These are phyloP conservation scores for Phytomonas sp. DNA, from an alignment of 208 protist genomes.

Conservation along the genomic window DNA sequence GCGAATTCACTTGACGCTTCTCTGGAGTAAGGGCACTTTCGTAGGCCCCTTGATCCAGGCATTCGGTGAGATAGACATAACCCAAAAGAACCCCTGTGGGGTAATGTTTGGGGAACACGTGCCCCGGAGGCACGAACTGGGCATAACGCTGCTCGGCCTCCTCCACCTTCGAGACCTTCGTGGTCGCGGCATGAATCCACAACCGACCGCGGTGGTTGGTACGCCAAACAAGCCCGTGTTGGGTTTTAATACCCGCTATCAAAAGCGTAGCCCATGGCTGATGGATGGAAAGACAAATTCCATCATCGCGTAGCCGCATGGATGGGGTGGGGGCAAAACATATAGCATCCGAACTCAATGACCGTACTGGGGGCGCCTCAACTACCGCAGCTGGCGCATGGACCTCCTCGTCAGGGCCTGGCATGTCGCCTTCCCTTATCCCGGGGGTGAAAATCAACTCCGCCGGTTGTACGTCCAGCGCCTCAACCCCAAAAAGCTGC, in stretches of 20 bases:
- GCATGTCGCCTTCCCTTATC: constrained; percentile 15
- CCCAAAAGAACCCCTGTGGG: constrained; percentile 84
- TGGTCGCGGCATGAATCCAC: constrained; percentile 86
- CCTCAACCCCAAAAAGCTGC: constrained; percentile 35
- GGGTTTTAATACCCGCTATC: constrained; percentile 86
- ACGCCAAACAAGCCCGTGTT: constrained; percentile 85
- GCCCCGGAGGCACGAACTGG: constrained; percentile 33
- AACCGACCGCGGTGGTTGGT: constrained; percentile 81
- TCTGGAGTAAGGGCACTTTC: constrained; percentile 32
- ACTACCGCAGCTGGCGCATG: constrained; percentile 1
- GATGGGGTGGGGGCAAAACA: constrained; percentile 36
- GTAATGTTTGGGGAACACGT: constrained; percentile 81
- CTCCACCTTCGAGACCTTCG: constrained; percentile 52
- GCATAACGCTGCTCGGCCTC: constrained; percentile 69
- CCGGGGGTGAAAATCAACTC: constrained; percentile 27
- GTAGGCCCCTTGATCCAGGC: constrained; percentile 59
- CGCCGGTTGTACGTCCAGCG: constrained; percentile 11
- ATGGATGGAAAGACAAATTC: constrained; percentile 89
- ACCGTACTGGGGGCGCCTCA: constrained; percentile 9
- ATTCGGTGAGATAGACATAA: constrained; percentile 83
- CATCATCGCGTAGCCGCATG: constrained; percentile 71
- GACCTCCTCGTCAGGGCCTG: constrained; percentile 11
- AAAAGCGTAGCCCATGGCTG: constrained; percentile 90
- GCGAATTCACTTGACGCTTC: constrained; percentile 69
- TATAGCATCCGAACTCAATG: constrained; percentile 7